phyloP scores from a whole-genome alignment of 2,329 filamentous ascomycete genomes.

The Aspergillus texensis region DNA sequence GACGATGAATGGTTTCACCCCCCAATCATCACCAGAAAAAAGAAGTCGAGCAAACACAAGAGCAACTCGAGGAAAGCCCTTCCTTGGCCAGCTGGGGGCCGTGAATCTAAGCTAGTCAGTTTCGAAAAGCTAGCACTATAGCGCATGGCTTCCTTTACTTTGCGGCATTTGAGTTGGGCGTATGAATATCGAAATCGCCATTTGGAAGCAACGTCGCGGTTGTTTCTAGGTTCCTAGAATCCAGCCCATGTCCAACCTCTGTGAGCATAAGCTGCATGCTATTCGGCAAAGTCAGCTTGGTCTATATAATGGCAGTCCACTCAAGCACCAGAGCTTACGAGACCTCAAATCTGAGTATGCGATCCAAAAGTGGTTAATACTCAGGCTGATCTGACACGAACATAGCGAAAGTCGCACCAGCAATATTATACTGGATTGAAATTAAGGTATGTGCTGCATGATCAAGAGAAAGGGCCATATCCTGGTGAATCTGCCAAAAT shows the following conservation, averaged over 20 bases:
- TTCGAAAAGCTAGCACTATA: not conserved
- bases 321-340: too few relatives aligned
- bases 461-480: not conserved
- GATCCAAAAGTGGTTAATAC: constrained; percentile 8
- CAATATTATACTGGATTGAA: not conserved
- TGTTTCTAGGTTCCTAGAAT: constrained; percentile 43
- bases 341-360: too few relatives aligned
- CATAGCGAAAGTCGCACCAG: not conserved
- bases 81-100: constrained; percentile 18
- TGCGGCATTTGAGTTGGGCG: constrained; percentile 32
- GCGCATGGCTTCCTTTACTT: constrained; percentile 31
- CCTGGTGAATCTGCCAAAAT: not conserved
- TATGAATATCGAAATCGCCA: constrained; percentile 38
- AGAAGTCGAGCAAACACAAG: constrained; percentile 23
- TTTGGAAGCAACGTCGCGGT: constrained; percentile 36
- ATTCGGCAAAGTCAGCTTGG: too few relatives aligned
- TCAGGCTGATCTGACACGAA: not conserved
- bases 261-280: too few relatives aligned
- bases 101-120: constrained; percentile 15
- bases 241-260: constrained; percentile 25
- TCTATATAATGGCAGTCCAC: too few relatives aligned
- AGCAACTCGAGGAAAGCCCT: constrained; percentile 17
- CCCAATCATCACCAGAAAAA: constrained; percentile 19
- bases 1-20: constrained; percentile 22
- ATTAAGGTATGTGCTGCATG: not conserved